Evolutionary conservation across 768 basidiomycete genomes (phyloP), one percentile per base, ranked within the genome.

Genomic region (Calocybe cyanea): DNA sequence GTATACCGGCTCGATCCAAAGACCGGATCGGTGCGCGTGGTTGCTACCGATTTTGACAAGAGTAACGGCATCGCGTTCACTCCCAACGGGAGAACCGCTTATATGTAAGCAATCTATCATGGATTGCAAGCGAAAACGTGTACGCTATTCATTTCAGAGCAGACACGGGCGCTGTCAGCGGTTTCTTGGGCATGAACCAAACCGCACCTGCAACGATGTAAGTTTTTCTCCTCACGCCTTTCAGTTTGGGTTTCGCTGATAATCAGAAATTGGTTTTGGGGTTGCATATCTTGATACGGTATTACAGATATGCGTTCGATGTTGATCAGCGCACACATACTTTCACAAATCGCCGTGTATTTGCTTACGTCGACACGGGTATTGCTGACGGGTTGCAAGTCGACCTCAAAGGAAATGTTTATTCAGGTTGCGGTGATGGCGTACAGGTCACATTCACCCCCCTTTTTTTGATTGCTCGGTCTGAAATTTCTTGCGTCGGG

Each of bases 21-120:
- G 2, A 83, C 81, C 1, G 74, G 84, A 3, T 63, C 75, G 23
- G 76, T 91, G 5, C 76, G 78, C 2, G 82, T 84, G 7, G 83
- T 89, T 2, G 87, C 90, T 2, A 83, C 86, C 51, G 83, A 80
- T n/a, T 85, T 91, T 56, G 73, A 76, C 47, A 76, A 76, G 52
- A 76, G 75, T 35, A 92, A 91, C 56, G 90, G 87, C 1, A 76
- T 91, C 41, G 83, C 85, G 0, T 83, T 90, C 60, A 76, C 75
- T n/a, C 63, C 68, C 1, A 79, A 84, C 50, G 85, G 86, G 7
- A 75, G 63, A 39, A 76, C 68, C 7, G 86, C 79, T 2, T 91
- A 83, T 57, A 69, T 90, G 85, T 71, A 53, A 17, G 65, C 60
- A 11, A 28, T 28, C 25, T 28, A 41, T 23, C 10, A 17, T 8